Conservation (phyloP, 345 rosid species). For the Sonneratia caseolaris region DNA sequence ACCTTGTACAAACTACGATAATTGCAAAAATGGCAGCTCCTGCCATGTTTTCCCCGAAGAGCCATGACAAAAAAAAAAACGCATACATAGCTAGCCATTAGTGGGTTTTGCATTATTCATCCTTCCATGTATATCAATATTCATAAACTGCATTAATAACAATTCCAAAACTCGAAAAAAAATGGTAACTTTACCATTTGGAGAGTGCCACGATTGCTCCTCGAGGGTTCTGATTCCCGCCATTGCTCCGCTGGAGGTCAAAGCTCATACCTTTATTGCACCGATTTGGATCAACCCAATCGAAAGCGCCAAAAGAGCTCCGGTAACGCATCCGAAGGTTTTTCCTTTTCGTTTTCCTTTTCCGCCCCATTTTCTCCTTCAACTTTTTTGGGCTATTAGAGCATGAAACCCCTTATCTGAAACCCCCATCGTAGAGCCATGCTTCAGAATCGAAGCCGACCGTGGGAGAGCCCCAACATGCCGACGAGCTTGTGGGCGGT, state of each 20-base stretch:
- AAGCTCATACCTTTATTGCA: constrained; percentile 2
- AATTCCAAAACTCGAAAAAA: neutral
- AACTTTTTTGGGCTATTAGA: neutral
- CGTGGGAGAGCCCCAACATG: neutral
- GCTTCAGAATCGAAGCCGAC: neutral
- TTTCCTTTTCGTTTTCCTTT: neutral
- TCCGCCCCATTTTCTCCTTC: neutral
- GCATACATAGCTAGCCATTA: neutral
- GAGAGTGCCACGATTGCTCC: neutral
- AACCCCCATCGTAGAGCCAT: neutral
- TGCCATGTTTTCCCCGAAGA: neutral
- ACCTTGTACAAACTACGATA: neutral
- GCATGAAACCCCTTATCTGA: neutral
- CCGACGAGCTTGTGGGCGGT: neutral
- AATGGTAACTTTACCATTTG: neutral
- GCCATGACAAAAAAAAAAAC: neutral
- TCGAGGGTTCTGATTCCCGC: neutral
- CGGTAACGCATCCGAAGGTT: neutral
- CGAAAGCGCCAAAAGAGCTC: neutral
- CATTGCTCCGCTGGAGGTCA: neutral
- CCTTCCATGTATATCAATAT: neutral
- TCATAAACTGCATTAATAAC: neutral
- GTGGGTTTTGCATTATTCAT: neutral
- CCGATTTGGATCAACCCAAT: neutral
- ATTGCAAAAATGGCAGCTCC: neutral